Base-by-base conservation (phyloP, 768 basidiomycete species). In the Aureoboletus auriporus region DNA sequence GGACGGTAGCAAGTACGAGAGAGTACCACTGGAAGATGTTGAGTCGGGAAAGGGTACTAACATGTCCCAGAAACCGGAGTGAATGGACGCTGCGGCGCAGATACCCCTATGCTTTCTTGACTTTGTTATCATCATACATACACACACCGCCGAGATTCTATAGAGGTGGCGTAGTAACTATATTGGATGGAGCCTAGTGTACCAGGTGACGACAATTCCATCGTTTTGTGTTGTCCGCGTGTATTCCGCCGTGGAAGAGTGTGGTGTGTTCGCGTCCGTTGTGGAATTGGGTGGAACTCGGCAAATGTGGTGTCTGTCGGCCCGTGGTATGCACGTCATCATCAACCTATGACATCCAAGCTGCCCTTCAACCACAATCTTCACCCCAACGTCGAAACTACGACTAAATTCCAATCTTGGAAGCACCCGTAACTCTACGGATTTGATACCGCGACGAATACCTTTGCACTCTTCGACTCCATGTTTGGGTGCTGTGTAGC, bases 401-500 rank as follows among this genome's bases (percentile, higher is more conserved):
- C 39, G 17, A 34, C 36, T 28, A 47, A 23, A 47, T 14, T 11
- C 23, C 9, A 20, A 28, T 13, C 29, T 27, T 16, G 34, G 12
- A 2, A 8, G 36, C 30, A 41, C 29, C 13, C 27, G 23, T 36
- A 14, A 30, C 34, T 47, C 30, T 38, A 26, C 26, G 13, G 51
- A 46, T 23, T 38, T 5, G 28, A 39, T 29, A 45, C 36, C 30
- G 16, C 28, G 12, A 33, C 42, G 5, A 30, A 44, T 37, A 28
- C 42, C 34, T 41, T 27, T 41, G 27, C 39, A 33, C 39, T 23
- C 16, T 26, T 27, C 27, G 39, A 52, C 34, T n/a, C 41, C 6
- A 89, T 90, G 87, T 89, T 90, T 58, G 88, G 86, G 14, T 90
- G 86, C 54, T 78, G 80, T 49, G 84, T 89, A 44, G 87, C 88